Evolutionary conservation across 345 rosid species (phyloP), one percentile per base, ranked within the genome.

Genomic region (Camelina laxa): DNA sequence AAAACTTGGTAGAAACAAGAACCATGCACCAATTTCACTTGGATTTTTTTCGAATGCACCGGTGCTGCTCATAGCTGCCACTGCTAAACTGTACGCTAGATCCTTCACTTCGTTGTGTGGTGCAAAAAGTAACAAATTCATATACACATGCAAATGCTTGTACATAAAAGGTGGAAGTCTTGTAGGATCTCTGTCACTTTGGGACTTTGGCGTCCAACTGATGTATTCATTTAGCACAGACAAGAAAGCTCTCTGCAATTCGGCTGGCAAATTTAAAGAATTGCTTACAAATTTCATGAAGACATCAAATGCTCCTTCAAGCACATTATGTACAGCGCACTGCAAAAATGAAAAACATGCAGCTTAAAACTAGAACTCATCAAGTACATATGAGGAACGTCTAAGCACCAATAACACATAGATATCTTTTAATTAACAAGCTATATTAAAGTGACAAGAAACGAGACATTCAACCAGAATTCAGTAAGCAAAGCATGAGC

Each of bases 261-360:
- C 80, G 76, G 74, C 70, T 16, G 92, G 83, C 51, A 86, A 77
- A 66, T 83, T 80, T 70, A 82, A 77, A 80, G 91, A 82, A 67
- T 76, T 78, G 74, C 71, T 83, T 75, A 88, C 79, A 82, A 82
- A 77, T 79, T 85, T 87, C 81, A 87, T 76, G 72, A 90, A 87
- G 85, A 89, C 83, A 41, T 95, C 97, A 83, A 90, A 89, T 3
- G 91, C 87, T 69, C 96, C 97, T 79, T 95, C 97, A 82, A 92
- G 78, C 58, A 73, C 85, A 74, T 82, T 77, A 10, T 84, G 97
- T 78, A 86, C 72, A 22, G 70, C 53, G 77, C 78, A 82, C 99
- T 95, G 96, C 85, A 88, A 58, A 76, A 53, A 67, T 59, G 38
- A 71, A 70, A 70, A 76, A 1, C 70, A 69, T 53, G 65, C 14